Base-by-base conservation (phyloP, 306 rosid species). In the Cicer chorassanicum region DNA sequence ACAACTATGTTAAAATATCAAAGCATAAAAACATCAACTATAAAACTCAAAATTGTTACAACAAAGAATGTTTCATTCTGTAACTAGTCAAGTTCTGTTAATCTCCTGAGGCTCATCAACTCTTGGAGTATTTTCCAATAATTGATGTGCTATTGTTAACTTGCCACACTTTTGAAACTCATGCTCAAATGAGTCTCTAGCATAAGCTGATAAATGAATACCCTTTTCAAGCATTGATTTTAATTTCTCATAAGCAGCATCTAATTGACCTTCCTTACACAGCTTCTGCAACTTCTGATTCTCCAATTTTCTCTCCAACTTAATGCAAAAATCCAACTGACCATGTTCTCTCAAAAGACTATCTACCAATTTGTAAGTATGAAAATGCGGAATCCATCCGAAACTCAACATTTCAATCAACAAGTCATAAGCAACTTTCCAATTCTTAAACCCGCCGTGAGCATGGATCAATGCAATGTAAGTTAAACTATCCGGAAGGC, bases 381-480 rank as follows among this genome's bases (percentile, higher is more conserved):
- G 86, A 71, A 83, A 85, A 63, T 82, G 86, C 15, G 92, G 89
- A 8, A 84, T 80, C 85, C 50, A 83, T 7, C 87, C 88, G 63
- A 86, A 80, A 12, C 92, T 78, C 53, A 90, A 67, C 92, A 90
- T 90, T 78, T 88, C 92, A 16, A 82, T 78, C 56, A 88, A 51
- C 43, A 86, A 78, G 15, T 79, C 82, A 78, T 88, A 83, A 42
- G 88, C 77, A 70, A 63, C 70, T 53, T 85, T 82, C 91, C 91
- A 88, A 67, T 88, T 83, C 82, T 72, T 72, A 66, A 61, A 82
- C 67, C 82, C 86, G 24, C 84, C 76, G 19, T 88, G 80, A 65
- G 86, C 96, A 56, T 86, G 89, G 81, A 90, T 76, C 80, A 90
- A 62, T n/a, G 87, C 80, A 34, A 80, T 82, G 78, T 86, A 90